These are phyloP conservation scores for Starmerella etchellsii DNA, from an alignment of 805 yeast species.

Conservation along the genomic window DNA sequence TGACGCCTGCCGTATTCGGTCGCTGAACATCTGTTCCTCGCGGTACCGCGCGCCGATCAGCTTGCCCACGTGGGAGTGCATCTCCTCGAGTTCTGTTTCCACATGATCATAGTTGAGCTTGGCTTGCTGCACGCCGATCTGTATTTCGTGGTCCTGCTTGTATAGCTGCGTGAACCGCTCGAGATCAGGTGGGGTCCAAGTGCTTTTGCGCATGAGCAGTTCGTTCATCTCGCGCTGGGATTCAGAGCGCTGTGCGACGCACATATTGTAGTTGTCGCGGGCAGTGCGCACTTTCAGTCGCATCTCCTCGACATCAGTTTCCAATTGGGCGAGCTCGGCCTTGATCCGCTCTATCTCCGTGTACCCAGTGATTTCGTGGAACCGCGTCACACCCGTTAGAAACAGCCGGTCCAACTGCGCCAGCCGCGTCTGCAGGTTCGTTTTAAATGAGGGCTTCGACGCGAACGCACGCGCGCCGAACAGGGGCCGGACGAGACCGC, in stretches of 20 bases:
- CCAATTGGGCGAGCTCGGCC: slow-evolving; percentile 42
- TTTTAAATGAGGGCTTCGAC: not conserved
- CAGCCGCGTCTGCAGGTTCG: slow-evolving; percentile 3
- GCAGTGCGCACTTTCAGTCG: slow-evolving; percentile 33
- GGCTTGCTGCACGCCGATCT: slow-evolving; percentile 43
- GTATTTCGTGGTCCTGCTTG: slow-evolving; percentile 65
- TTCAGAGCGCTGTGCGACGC: slow-evolving; percentile 35
- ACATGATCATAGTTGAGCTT: slow-evolving; percentile 41
- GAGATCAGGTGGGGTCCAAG: slow-evolving; percentile 68
- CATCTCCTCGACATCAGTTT: slow-evolving; percentile 37
- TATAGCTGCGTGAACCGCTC: slow-evolving; percentile 75
- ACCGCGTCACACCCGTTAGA: slow-evolving; percentile 36
- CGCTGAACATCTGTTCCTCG: slow-evolving; percentile 97
- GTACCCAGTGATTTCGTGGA: slow-evolving; percentile 90
- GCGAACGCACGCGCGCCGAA: not conserved
- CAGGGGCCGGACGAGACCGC: too few relatives aligned
- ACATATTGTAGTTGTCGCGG: slow-evolving; percentile 31
- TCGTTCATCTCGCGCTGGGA: slow-evolving; percentile 83
- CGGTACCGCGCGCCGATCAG: slow-evolving; percentile 81
- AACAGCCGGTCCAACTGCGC: slow-evolving; percentile 25
- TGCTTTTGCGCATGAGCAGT: slow-evolving; percentile 66
- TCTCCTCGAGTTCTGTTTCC: slow-evolving; percentile 42
- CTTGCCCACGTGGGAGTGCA: slow-evolving; percentile 55
- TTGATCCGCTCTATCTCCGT: slow-evolving; percentile 63
- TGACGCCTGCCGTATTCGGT: slow-evolving; percentile 82